These are phyloP conservation scores for Penicillium sp. DNA, from an alignment of 2,329 filamentous ascomycete genomes.

Conservation along the genomic window DNA sequence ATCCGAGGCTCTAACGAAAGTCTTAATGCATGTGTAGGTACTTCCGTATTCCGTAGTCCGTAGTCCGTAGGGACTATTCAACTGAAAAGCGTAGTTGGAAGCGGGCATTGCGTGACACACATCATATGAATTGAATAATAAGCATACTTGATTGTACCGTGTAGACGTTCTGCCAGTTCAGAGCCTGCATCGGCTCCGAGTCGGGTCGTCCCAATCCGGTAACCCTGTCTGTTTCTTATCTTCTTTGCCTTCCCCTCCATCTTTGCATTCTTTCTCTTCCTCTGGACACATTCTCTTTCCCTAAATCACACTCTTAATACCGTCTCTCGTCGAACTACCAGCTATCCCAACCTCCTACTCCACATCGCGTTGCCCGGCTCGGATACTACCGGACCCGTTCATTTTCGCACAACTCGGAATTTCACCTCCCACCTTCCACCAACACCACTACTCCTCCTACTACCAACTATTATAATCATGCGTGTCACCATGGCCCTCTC, in stretches of 20 bases:
- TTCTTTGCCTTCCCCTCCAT: constrained; percentile 11
- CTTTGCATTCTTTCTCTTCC: constrained; percentile 9
- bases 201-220: constrained; percentile 18
- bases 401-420: constrained; percentile 27
- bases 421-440: constrained; percentile 10
- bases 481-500: constrained; percentile 45
- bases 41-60: too few relatives aligned
- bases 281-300: not conserved
- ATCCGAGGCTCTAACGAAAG: not conserved
- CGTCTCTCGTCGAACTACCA: not conserved
- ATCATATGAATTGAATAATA: not conserved
- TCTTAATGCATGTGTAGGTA: not conserved
- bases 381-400: constrained; percentile 31
- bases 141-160: constrained; percentile 4
- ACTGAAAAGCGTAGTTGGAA: not conserved
- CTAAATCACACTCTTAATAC: not conserved
- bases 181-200: constrained; percentile 13
- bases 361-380: constrained; percentile 21
- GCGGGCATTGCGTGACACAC: not conserved
- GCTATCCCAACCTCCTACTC: not conserved
- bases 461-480: constrained; percentile 36
- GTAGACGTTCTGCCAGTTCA: not conserved
- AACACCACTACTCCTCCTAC: constrained; percentile 8
- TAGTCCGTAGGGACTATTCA: not conserved
- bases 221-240: constrained; percentile 18